Evolutionary conservation across 257 asterid species (phyloP), one percentile per base, ranked within the genome.

Genomic region (Scutellaria minor): DNA sequence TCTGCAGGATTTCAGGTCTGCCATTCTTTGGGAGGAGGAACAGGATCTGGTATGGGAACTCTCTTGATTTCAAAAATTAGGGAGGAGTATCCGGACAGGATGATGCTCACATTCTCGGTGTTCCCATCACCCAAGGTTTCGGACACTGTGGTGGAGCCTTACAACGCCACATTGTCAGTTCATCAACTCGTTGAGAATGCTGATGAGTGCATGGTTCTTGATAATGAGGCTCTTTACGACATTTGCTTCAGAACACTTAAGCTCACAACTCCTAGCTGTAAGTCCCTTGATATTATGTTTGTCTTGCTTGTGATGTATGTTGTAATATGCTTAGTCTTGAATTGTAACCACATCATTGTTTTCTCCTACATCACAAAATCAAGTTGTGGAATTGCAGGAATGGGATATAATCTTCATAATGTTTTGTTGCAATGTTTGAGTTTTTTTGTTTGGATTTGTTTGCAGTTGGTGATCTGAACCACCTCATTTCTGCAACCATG

Each of bases 131-230:
- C 81, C 46, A 77, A 77, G 53, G 82, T 78, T 24, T 79, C 83
- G 0, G 83, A 79, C 6, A 79, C 83, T 2, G 83, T 78, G 3
- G 83, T 78, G 3, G 83, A 78, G 68, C 83, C 83, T 22, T 78
- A 78, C 70, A 78, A 78, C 3, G 83, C 83, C 1, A 78, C 83
- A 7, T 50, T 78, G 35, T 78, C 83, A 5, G 83, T 78, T 41
- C 83, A 79, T 7, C 83, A 79, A 79, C 82, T 78, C 6, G 82
- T 78, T 22, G 82, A 78, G 27, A 78, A 74, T 47, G 79, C 83
- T 0, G 82, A 78, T 62, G 82, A 78, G 65, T 78, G 82, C 47
- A 78, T 78, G 82, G 82, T 78, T 6, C 71, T 72, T 2, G 78
- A 72, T 69, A 70, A 70, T 4, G 80, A 76, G 15, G 76, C 76